Evolutionary conservation across 2,329 filamentous ascomycete genomes (phyloP), one percentile per base, ranked within the genome.

Genomic region (Fusarium burgessii): DNA sequence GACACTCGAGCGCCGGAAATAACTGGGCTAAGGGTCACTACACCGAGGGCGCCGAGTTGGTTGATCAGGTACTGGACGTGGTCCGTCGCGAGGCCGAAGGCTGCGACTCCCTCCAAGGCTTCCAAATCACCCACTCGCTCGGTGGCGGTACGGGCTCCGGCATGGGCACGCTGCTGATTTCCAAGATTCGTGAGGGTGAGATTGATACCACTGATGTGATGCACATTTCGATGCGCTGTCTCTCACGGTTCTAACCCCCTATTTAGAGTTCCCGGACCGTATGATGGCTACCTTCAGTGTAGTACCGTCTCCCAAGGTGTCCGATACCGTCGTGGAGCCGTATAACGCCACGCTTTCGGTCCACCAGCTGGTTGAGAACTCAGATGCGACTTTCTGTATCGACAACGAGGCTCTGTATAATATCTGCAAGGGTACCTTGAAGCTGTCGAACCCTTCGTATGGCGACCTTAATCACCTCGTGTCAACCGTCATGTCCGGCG

Each of bases 11-110:
- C 90, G 96, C 96, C 84, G 96, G 96, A 87, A 99, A 99, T 94
- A 98, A 98, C 92, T 99, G 96, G 96, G 96, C 96, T 85, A 99
- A 98, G 92, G 96, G 96, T 87, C 96, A 99, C 85, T 99, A 99
- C 91, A 99, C 96, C 75, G 96, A 99, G 89, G 96, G 96, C 90
- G 96, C 96, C 77, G 96, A 99, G 88, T 91, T 98, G 73, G 96
- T 99, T 77, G 96, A 99, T 88, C 90, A 97, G 81, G 95, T 99
- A 77, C 91, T 99, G 78, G 96, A 98, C 83, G 96, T 99, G 76
- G 95, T 99, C 82, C 96, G 96, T 82, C 95, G 96, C 80, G 96
- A 99, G 89, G 95, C 95, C 78, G 96, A 99, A 88, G 94, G 93
- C 84, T 98, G 96, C 83, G 96, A 99, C 90, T 98, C 94, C 90